A percentile compares a stretch with the other conserved stretches of the same genome.
These are phyloP conservation scores for Ceratobasidium sp. DNA, from an alignment of 1,284 basidiomycete genomes.

Conservation along the genomic window DNA sequence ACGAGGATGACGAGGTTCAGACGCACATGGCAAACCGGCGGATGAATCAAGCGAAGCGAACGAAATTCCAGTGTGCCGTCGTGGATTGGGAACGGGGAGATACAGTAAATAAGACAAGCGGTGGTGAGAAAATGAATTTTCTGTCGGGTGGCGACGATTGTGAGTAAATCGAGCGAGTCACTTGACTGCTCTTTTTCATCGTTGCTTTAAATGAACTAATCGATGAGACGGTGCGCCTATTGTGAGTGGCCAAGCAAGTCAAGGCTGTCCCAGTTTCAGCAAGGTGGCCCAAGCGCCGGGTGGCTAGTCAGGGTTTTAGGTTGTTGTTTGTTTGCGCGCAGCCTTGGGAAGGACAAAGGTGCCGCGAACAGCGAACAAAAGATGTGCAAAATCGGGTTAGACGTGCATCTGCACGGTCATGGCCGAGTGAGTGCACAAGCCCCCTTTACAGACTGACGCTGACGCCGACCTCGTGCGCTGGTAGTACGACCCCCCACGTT, in stretches of 20 bases:
- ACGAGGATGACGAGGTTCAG: too few species aligned
- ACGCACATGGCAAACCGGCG: too few species aligned
- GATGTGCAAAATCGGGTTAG: constrained; percentile 23
- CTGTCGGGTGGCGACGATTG: too few species aligned
- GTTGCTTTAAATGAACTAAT: too few species aligned
- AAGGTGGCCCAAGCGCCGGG: constrained; percentile 25
- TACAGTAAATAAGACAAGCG: too few species aligned
- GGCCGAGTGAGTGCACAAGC: constrained; percentile 15
- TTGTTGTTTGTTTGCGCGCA: not conserved
- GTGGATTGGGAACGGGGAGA: too few species aligned
- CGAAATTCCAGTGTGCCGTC: too few species aligned
- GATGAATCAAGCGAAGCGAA: too few species aligned
- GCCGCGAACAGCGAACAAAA: constrained; percentile 18
- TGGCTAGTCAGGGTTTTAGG: constrained; percentile 19
- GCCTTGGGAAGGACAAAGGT: constrained; percentile 8
- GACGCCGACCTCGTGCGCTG: constrained; percentile 16
- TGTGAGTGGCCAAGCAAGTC: not conserved
- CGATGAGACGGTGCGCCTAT: too few species aligned
- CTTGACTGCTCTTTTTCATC: too few species aligned
- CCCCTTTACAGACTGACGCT: constrained; percentile 4
- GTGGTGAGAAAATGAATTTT: too few species aligned
- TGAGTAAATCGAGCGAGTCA: too few species aligned
- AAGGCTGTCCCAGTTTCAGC: not conserved
- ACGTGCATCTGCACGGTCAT: not conserved
- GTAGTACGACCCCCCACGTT: constrained; percentile 32